Conservation (phyloP, 2,329 filamentous ascomycete species). For the Graphium sp. region DNA sequence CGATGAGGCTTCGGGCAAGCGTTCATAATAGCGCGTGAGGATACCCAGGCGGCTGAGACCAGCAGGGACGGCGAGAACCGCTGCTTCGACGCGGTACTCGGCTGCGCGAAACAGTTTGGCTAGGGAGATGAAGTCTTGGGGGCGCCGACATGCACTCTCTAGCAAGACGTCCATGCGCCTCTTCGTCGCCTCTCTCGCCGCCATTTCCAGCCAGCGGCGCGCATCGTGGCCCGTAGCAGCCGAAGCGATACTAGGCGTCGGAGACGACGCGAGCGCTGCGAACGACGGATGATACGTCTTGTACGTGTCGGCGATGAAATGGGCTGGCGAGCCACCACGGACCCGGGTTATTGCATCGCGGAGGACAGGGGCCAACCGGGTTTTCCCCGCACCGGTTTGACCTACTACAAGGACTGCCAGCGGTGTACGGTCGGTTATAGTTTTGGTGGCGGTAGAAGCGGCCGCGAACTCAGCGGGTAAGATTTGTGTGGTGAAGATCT, state of each 20-base stretch:
- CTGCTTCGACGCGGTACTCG: conserved; percentile 20
- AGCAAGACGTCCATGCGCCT: conserved; percentile 19
- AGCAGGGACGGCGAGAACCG: conserved; percentile 22
- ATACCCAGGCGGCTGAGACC: conserved; percentile 23
- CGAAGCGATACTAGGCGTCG: conserved; percentile 14
- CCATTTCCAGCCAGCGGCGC: conserved; percentile 23
- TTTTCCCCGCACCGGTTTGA: conserved; percentile 32
- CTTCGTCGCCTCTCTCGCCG: conserved; percentile 15
- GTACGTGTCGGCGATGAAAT: conserved; percentile 31
- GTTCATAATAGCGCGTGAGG: conserved; percentile 19
- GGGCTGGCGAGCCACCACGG: conserved; percentile 8
- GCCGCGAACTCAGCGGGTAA: conserved; percentile 16
- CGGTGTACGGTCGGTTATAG: conserved; percentile 8
- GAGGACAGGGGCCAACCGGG: conserved; percentile 21
- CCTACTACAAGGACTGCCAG: conserved; percentile 25
- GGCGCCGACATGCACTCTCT: conserved; percentile 26
- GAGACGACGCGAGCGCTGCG: conserved; percentile 11
- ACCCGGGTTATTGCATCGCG: conserved; percentile 12
- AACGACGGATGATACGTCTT: conserved; percentile 29
- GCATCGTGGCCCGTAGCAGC: conserved; percentile 21
- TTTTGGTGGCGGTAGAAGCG: conserved; percentile 3
- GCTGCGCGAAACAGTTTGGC: conserved; percentile 14
- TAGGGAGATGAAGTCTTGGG: conserved; percentile 20
- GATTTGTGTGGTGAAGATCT: conserved; percentile 14
- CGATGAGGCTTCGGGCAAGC: conserved; percentile 16